Evolutionary conservation across 2,329 filamentous ascomycete genomes (phyloP), one percentile per base, ranked within the genome.

Genomic region (Fusarium nygamai): DNA sequence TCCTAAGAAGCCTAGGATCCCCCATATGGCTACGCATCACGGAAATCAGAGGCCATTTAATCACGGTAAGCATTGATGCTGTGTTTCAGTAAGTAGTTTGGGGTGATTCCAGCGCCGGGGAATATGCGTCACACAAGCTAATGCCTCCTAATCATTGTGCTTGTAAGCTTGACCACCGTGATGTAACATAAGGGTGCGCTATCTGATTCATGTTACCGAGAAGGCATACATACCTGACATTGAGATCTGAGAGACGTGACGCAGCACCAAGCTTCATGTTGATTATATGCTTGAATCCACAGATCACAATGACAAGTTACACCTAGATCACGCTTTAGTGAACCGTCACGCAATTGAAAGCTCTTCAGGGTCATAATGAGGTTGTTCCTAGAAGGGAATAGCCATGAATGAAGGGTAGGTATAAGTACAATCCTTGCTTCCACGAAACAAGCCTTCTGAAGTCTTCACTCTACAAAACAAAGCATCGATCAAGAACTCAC

Each of bases 401-500:
- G 3, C 3, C 8, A 0, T 19, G 11, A 8, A 4, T 8, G 46
- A 47, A 47, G 6, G 4, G 4, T 0, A 29, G 20, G 31, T 24
- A 53, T 16, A 53, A 20, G 27, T 4, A 20, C 9, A 3, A 5
- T 6, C 0, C 1, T 19, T 6, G 4, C 3, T 34, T 2, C n/a
- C 8, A 1, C 3, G 19, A 8, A 36, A 16, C 17, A 16, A 24
- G 8, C 3, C 17, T 20, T 3, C 6, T 8, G 9, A 4, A 11
- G 3, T 6, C 12, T 16, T 51, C 11, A 51, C 9, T 16, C 3
- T 5, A 4, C 6, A 53, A 53, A 13, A 16, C 1, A 12, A 16
- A 51, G n/a, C 12, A 0, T 11, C 14, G 1, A 24, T 14, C 12
- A 24, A 11, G 3, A 5, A 4, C 19, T 8, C 6, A 5, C 3